phyloP scores from a whole-genome alignment of 805 yeast species.

The Wickerhamomyces ciferrii region DNA sequence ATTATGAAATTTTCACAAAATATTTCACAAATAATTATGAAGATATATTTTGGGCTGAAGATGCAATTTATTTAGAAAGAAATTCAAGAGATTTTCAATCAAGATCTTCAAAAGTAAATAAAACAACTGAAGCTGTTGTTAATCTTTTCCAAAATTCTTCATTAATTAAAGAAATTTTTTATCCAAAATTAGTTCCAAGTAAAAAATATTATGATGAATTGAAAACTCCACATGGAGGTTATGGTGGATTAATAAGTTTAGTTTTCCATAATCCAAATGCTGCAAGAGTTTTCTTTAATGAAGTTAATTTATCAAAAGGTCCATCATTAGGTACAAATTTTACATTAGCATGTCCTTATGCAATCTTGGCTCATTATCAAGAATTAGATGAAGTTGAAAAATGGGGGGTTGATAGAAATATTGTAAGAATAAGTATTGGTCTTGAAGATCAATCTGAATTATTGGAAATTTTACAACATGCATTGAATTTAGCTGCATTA shows the following conservation, averaged over 20 bases:
- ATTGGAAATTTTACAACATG: conserved; percentile 40
- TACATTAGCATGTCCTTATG: conserved; percentile 85
- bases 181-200: conserved; percentile 57
- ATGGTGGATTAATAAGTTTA: conserved; percentile 81
- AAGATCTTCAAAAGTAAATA: conserved; percentile 50
- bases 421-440: conserved; percentile 82
- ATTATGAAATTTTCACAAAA: conserved; percentile 43
- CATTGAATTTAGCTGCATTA: conserved; percentile 34
- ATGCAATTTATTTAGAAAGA: conserved; percentile 85
- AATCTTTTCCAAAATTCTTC: conserved; percentile 41
- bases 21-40: conserved; percentile 52
- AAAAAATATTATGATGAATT: conserved; percentile 65
- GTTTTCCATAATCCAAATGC: conserved; percentile 58
- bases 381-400: conserved; percentile 75
- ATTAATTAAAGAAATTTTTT: conserved; percentile 59
- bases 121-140: conserved; percentile 49
- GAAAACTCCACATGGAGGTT: conserved; percentile 71
- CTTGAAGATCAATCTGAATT: conserved; percentile 67
- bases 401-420: conserved; percentile 77
- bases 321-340: conserved; percentile 90
- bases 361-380: conserved; percentile 77
- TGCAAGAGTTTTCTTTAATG: conserved; percentile 73
- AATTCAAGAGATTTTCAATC: conserved; percentile 84
- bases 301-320: conserved; percentile 70
- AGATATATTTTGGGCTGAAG: conserved; percentile 89